These are phyloP conservation scores for Ganoderma multipileum DNA, from an alignment of 1,284 basidiomycete genomes.

Conservation along the genomic window DNA sequence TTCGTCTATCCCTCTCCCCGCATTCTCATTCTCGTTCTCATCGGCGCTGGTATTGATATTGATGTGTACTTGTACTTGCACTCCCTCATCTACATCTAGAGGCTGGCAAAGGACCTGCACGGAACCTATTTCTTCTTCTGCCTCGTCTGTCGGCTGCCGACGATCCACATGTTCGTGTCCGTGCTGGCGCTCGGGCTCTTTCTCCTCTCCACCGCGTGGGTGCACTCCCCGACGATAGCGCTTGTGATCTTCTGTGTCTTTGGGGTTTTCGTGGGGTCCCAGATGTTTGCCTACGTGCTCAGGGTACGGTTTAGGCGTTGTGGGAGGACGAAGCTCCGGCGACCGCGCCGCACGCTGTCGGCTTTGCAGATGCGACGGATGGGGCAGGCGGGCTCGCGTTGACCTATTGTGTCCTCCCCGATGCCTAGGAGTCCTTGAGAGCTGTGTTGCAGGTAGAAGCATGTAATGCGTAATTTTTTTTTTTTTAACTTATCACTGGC, in stretches of 20 bases:
- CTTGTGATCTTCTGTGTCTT: constrained; percentile 60
- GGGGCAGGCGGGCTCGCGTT: neutral
- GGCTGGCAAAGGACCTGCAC: constrained; percentile 61
- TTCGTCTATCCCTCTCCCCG: constrained; percentile 29
- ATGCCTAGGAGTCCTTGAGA: neutral
- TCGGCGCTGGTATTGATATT: neutral
- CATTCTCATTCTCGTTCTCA: no score
- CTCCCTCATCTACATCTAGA: no score
- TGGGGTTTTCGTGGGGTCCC: constrained; percentile 62
- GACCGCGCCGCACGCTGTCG: neutral
- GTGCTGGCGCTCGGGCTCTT: constrained; percentile 62
- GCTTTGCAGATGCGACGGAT: neutral
- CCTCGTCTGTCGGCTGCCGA: constrained; percentile 66
- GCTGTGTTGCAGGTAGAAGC: neutral
- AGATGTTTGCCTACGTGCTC: constrained; percentile 64
- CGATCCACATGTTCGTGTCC: constrained; percentile 60
- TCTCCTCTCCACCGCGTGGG: constrained; percentile 66
- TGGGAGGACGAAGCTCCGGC: neutral
- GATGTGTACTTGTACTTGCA: constrained; percentile 6
- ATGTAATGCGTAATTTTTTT: neutral
- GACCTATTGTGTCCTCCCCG: neutral
- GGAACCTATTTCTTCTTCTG: constrained; percentile 69
- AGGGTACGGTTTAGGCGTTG: neutral
- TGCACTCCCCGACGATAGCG: constrained; percentile 65
- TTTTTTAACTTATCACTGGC: neutral